These are phyloP conservation scores for Musa itinerans DNA, from an alignment of 176 grass and related monocot genomes.

Conservation along the genomic window DNA sequence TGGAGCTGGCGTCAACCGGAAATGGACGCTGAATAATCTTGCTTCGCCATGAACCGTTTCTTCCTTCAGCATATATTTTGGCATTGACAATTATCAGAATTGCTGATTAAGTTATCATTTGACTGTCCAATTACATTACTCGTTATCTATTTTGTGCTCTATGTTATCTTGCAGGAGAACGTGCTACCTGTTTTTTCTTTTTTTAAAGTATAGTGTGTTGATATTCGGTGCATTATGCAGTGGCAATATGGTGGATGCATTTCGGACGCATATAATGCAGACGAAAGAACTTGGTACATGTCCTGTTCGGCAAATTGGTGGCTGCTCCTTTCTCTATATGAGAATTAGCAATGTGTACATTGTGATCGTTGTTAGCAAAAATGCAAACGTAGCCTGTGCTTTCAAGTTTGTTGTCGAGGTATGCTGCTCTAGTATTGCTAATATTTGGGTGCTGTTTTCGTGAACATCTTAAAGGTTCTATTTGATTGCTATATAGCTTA, in stretches of 20 bases:
- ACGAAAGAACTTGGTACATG: slow-evolving; percentile 12
- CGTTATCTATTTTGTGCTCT: background rate
- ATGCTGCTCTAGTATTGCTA: background rate
- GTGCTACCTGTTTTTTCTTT: background rate
- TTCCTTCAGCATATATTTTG: background rate
- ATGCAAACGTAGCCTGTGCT: slow-evolving; percentile 3
- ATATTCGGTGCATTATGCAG: background rate
- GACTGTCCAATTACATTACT: background rate
- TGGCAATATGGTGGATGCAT: slow-evolving; percentile 9
- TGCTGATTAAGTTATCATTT: background rate
- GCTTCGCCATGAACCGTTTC: background rate
- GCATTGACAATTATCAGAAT: background rate
- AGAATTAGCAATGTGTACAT: slow-evolving; percentile 14
- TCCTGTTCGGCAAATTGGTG: slow-evolving; percentile 10
- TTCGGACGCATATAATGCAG: slow-evolving; percentile 4
- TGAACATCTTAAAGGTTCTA: background rate
- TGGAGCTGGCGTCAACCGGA: background rate
- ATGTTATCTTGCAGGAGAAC: background rate
- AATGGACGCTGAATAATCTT: background rate
- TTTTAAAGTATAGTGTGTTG: background rate
- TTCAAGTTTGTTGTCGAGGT: slow-evolving; percentile 9
- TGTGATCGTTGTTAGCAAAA: slow-evolving; percentile 9
- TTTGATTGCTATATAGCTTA: background rate
- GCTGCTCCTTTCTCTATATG: slow-evolving; percentile 7
- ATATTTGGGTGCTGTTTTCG: background rate